These are phyloP conservation scores for Xylariaceae sp. DNA, from an alignment of 2,329 filamentous ascomycete genomes.

Conservation along the genomic window DNA sequence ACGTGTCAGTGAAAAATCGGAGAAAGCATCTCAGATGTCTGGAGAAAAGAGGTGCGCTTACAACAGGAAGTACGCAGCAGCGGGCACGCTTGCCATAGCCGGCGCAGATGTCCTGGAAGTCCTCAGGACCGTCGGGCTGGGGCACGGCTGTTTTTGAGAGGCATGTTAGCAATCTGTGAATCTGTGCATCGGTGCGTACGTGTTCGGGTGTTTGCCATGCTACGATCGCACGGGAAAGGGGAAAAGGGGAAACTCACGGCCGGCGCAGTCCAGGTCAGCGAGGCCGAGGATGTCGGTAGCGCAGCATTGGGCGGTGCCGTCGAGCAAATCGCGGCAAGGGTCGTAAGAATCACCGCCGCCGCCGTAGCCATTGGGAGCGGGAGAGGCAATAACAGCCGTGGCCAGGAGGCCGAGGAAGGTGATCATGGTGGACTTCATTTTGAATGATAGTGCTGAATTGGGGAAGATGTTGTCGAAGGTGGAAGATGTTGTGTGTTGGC, in stretches of 20 bases:
- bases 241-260: conserved; percentile 30
- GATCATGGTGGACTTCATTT: conserved; percentile 27
- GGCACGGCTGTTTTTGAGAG: conserved; percentile 27
- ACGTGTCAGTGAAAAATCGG: not conserved
- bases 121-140: conserved; percentile 35
- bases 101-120: conserved; percentile 42
- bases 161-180: not conserved
- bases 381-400: conserved; percentile 21
- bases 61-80: conserved; percentile 47
- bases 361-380: conserved; percentile 3
- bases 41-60: conserved; percentile 13
- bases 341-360: conserved; percentile 26
- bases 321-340: conserved; percentile 38
- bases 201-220: no score
- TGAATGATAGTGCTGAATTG: conserved; percentile 10
- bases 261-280: conserved; percentile 42
- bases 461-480: not conserved
- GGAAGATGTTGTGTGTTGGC: not conserved
- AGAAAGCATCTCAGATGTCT: not conserved
- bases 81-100: conserved; percentile 41
- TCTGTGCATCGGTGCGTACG: not conserved
- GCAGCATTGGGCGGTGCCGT: conserved; percentile 50
- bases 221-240: not conserved
- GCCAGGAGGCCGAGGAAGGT: conserved; percentile 26
- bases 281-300: conserved; percentile 52